Conservation (phyloP, 371 early-diverging fungal genomes). For the Mortierella sp. region DNA sequence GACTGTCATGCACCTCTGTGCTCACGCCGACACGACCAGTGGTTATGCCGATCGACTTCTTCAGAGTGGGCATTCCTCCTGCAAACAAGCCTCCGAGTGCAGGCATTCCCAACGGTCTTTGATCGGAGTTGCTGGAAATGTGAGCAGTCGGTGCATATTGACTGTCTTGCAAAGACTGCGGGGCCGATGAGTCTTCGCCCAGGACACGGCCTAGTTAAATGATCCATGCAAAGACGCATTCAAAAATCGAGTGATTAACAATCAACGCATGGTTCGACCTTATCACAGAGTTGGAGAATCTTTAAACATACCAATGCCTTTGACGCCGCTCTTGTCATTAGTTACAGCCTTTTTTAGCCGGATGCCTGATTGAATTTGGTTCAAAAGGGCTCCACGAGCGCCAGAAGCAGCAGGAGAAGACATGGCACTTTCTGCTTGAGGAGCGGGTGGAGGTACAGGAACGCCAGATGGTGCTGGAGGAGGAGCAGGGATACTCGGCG, state of each 20-base stretch:
- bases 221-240: neutral
- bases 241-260: neutral
- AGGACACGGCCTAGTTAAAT: slow-evolving; percentile 36
- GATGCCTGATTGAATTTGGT: slow-evolving; percentile 82
- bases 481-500: neutral
- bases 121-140: slow-evolving; percentile 37
- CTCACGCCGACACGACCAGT: slow-evolving; percentile 16
- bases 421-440: slow-evolving; percentile 12
- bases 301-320: slow-evolving; percentile 59
- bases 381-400: slow-evolving; percentile 66
- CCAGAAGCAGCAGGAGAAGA: slow-evolving; percentile 16
- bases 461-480: slow-evolving; percentile 8
- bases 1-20: slow-evolving; percentile 29
- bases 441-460: slow-evolving; percentile 22
- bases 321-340: slow-evolving; percentile 79
- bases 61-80: slow-evolving; percentile 74
- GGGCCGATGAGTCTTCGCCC: slow-evolving; percentile 18
- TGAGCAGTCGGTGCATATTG: slow-evolving; percentile 13
- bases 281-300: neutral
- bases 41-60: slow-evolving; percentile 48
- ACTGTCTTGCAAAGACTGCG: neutral
- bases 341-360: slow-evolving; percentile 81
- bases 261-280: neutral
- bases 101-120: slow-evolving; percentile 46
- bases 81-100: slow-evolving; percentile 74